phyloP scores from a whole-genome alignment of 345 rosid species.

The Euphorbia peplus region DNA sequence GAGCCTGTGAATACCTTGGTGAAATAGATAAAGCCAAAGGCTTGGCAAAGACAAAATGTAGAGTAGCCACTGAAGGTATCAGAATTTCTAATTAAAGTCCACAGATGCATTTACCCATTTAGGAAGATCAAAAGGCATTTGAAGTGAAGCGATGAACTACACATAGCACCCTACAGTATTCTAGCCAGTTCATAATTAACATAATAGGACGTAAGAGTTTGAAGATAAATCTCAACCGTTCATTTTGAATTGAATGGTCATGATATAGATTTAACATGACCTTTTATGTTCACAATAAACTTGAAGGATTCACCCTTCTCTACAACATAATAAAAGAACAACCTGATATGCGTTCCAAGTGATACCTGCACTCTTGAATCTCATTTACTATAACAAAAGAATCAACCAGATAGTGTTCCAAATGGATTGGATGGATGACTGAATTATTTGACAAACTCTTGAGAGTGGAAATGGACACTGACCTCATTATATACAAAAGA shows the following conservation, averaged over 20 bases:
- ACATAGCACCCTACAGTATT: background rate
- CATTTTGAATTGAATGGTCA: too few relatives aligned
- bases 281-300: too few relatives aligned
- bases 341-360: background rate
- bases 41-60: too few relatives aligned
- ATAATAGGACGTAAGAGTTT: background rate
- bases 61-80: too few relatives aligned
- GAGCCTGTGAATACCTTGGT: too few relatives aligned
- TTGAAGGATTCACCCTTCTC: too few relatives aligned
- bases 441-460: background rate
- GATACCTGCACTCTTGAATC: background rate
- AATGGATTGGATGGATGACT: background rate
- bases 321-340: background rate
- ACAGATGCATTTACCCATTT: background rate
- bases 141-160: background rate
- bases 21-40: too few relatives aligned
- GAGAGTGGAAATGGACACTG: background rate
- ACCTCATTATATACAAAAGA: constrained; percentile 14
- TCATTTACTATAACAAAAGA: background rate
- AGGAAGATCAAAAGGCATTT: background rate
- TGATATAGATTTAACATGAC: too few relatives aligned
- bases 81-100: too few relatives aligned
- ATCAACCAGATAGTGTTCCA: background rate
- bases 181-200: background rate
- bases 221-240: too few relatives aligned